Evolutionary conservation across 2,329 filamentous ascomycete species (phyloP).

Genomic region (Aspergillus tubingensis): DNA sequence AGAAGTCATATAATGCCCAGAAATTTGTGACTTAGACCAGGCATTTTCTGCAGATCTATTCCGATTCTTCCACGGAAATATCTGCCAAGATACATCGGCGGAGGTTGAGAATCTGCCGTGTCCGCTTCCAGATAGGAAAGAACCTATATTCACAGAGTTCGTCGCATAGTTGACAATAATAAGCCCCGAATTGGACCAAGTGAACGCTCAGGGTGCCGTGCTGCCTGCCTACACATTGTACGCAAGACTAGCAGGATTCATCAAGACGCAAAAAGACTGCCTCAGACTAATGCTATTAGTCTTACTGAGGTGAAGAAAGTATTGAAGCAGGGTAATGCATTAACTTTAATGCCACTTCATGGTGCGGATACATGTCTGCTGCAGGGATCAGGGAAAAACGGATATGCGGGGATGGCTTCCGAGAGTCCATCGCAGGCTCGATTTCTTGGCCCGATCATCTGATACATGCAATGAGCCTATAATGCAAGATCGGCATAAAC

Average conservation of each 20-base stretch:
- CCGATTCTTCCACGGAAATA: not conserved
- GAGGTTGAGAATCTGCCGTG: not conserved
- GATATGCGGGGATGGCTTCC: not conserved
- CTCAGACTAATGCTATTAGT: too few relatives aligned
- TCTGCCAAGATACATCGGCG: not conserved
- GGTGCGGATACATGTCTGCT: not conserved
- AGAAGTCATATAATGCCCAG: not conserved
- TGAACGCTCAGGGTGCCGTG: too few relatives aligned
- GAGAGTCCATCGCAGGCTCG: not conserved
- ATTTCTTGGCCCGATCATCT: not conserved
- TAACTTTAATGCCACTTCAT: not conserved
- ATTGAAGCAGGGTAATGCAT: not conserved
- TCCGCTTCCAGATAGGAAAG: slow-evolving; percentile 4
- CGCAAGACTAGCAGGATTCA: too few relatives aligned
- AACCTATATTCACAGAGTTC: not conserved
- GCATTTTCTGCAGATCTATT: not conserved
- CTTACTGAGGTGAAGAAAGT: too few relatives aligned
- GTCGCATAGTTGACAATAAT: too few relatives aligned
- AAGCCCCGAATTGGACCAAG: too few relatives aligned
- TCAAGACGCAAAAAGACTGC: too few relatives aligned
- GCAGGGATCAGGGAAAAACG: not conserved
- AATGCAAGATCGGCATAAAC: not conserved
- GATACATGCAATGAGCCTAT: not conserved
- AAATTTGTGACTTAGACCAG: not conserved
- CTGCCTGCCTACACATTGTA: too few relatives aligned